These are phyloP conservation scores for Cadophora luteo-olivacea DNA, from an alignment of 2,329 filamentous ascomycete species.

Conservation along the genomic window DNA sequence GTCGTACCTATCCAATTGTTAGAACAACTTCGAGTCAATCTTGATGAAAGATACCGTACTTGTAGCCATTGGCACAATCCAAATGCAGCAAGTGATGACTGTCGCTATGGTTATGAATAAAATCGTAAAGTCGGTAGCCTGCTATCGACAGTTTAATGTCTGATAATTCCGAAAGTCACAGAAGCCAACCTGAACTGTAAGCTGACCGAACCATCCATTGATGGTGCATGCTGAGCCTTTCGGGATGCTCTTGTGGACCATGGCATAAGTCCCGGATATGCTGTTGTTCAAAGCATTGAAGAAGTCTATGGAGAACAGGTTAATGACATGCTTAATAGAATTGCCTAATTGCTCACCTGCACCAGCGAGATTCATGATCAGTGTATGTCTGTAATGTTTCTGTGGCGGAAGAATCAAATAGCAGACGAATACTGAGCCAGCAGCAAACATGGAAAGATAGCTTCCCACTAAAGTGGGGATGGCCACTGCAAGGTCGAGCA, in stretches of 20 bases:
- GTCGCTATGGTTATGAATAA: slow-evolving; percentile 53
- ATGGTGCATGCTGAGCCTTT: slow-evolving; percentile 47
- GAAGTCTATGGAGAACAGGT: slow-evolving; percentile 18
- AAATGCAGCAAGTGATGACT: slow-evolving; percentile 40
- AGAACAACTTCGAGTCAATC: background rate
- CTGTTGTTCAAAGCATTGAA: slow-evolving; percentile 29
- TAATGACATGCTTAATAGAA: background rate
- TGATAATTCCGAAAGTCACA: background rate
- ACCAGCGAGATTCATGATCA: slow-evolving; percentile 35
- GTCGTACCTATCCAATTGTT: slow-evolving; percentile 18
- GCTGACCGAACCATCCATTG: slow-evolving; percentile 54
- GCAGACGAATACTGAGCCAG: slow-evolving; percentile 31
- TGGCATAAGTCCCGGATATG: slow-evolving; percentile 28
- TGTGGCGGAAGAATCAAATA: slow-evolving; percentile 34
- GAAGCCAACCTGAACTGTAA: slow-evolving; percentile 49
- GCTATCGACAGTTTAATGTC: background rate
- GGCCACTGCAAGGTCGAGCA: slow-evolving; percentile 33
- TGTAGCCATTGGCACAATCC: slow-evolving; percentile 28
- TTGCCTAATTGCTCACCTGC: slow-evolving; percentile 26
- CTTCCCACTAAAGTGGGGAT: slow-evolving; percentile 34
- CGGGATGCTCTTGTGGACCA: slow-evolving; percentile 24
- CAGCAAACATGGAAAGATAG: slow-evolving; percentile 32
- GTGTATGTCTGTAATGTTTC: slow-evolving; percentile 35
- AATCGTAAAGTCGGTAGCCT: slow-evolving; percentile 51
- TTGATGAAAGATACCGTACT: slow-evolving; percentile 10